Evolutionary conservation across 208 protist species (phyloP), one percentile per base, ranked within the genome.

Genomic region (Angomonas ambiguus): DNA sequence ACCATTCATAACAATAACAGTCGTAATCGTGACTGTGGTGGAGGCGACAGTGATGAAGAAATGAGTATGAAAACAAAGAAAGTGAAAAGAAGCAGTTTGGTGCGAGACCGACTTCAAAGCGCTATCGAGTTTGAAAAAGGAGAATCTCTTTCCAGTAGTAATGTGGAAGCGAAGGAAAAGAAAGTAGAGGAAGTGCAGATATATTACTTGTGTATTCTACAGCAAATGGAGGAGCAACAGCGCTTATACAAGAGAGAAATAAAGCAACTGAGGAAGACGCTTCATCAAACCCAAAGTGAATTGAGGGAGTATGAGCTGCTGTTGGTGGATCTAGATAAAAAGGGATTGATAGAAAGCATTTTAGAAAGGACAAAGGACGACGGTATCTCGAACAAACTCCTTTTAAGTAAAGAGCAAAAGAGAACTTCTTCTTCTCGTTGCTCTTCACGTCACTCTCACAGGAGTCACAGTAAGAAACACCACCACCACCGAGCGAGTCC

Each of bases 301-400:
- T 25, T 56, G n/a, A 56, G 22, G n/a, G 49, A 56, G 49, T 56
- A 27, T 20, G 49, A 56, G 49, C 27, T 5, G 6, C 10, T 56
- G n/a, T 25, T 56, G n/a, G 49, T 56, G 49, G 49, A 56, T 8
- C n/a, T 56, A 30, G 49, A 56, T 24, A 16, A 56, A 11, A 56
- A 56, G 27, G 49, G 49, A 27, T 25, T 56, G n/a, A 11, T 56
- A 27, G 6, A 56, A 27, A 27, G 6, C 27, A 27, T 25, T 56
- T 25, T 45, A 8, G 16, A 45, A 45, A 45, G 16, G 16, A 45
- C 8, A 45, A 45, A 45, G 8, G 16, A 45, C 16, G 16, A 45
- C 16, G 16, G 16, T 45, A 16, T n/a, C 16, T 8, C 8, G 16
- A 45, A 45, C 38, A 45, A 45, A 45, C n/a, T n/a, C n/a, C n/a